phyloP scores from a whole-genome alignment of 2,329 filamentous ascomycete species.

The Epichloe uncinata region DNA sequence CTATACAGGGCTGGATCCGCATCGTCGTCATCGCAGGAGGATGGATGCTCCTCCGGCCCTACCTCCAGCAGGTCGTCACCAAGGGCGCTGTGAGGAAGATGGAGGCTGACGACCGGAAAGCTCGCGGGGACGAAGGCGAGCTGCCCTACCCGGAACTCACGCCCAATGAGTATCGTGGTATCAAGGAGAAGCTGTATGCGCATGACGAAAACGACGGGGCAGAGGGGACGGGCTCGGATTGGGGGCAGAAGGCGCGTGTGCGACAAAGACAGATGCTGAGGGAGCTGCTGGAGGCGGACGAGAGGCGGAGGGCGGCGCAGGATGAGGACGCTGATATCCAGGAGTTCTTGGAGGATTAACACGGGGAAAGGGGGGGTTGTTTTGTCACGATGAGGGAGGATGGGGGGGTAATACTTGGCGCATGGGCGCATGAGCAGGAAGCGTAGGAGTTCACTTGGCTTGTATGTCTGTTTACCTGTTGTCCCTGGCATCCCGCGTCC shows the following conservation, averaged over 20 bases:
- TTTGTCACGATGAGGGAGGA: neutral
- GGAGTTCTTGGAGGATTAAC: conserved; percentile 47
- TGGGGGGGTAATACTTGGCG: neutral
- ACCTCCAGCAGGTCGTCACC: conserved; percentile 54
- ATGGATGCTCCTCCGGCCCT: conserved; percentile 62
- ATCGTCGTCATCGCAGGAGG: conserved; percentile 58
- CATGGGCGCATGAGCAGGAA: neutral
- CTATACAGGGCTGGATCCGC: conserved; percentile 47
- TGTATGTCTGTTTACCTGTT: no score
- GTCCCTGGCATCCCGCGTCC: no score
- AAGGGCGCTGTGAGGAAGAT: conserved; percentile 51
- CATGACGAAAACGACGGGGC: conserved; percentile 34
- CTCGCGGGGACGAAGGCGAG: conserved; percentile 12
- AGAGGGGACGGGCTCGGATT: conserved; percentile 38
- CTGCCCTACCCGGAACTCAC: conserved; percentile 35
- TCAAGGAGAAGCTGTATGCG: conserved; percentile 40
- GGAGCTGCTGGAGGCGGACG: conserved; percentile 50
- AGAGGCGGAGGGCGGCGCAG: conserved; percentile 44
- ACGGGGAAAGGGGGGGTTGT: neutral
- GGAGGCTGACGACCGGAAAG: conserved; percentile 39
- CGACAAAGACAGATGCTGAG: conserved; percentile 55
- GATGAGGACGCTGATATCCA: conserved; percentile 64
- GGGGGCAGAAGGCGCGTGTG: conserved; percentile 58
- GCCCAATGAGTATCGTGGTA: conserved; percentile 50
- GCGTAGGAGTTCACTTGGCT: no score